phyloP scores from a whole-genome alignment of 2,329 filamentous ascomycete genomes.

The Pseudopithomyces maydicus region DNA sequence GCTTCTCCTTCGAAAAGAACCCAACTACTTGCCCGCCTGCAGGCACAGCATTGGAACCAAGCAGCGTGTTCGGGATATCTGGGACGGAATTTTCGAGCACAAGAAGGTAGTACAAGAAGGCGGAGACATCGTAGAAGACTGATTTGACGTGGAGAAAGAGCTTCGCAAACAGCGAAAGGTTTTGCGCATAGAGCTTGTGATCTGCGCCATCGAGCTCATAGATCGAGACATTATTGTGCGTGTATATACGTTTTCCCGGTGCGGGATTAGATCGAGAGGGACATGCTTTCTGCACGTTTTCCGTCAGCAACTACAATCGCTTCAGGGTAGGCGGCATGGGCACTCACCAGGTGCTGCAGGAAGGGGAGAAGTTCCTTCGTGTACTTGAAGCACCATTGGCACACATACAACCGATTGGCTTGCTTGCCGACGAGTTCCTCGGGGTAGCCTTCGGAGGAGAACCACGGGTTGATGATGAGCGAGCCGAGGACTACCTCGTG shows the following conservation, averaged over 20 bases:
- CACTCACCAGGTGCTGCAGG: slow-evolving; percentile 48
- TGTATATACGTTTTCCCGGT: slow-evolving; percentile 78
- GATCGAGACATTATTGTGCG: slow-evolving; percentile 79
- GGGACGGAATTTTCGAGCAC: slow-evolving; percentile 67
- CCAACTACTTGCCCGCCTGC: slow-evolving; percentile 69
- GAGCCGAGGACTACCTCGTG: slow-evolving; percentile 85
- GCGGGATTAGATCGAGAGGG: slow-evolving; percentile 49
- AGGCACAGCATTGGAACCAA: slow-evolving; percentile 8
- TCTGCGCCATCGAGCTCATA: slow-evolving; percentile 92
- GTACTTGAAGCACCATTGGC: slow-evolving; percentile 94
- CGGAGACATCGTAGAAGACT: slow-evolving; percentile 94
- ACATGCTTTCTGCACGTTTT: slow-evolving; percentile 48
- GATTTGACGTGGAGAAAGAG: slow-evolving; percentile 98
- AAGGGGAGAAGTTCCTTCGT: slow-evolving; percentile 60
- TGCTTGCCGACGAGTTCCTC: slow-evolving; percentile 62
- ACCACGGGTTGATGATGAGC: slow-evolving; percentile 87
- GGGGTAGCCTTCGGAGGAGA: slow-evolving; percentile 79
- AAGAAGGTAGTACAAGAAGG: slow-evolving; percentile 93
- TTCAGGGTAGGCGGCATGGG: background rate
- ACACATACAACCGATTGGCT: slow-evolving; percentile 74
- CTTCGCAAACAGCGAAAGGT: slow-evolving; percentile 94
- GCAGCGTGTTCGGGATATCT: slow-evolving; percentile 39
- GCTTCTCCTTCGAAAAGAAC: slow-evolving; percentile 99
- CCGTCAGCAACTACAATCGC: background rate
- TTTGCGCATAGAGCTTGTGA: slow-evolving; percentile 89